These are phyloP conservation scores for Pseudogymnoascus sp. DNA, from an alignment of 2,329 filamentous ascomycete genomes.

Conservation along the genomic window DNA sequence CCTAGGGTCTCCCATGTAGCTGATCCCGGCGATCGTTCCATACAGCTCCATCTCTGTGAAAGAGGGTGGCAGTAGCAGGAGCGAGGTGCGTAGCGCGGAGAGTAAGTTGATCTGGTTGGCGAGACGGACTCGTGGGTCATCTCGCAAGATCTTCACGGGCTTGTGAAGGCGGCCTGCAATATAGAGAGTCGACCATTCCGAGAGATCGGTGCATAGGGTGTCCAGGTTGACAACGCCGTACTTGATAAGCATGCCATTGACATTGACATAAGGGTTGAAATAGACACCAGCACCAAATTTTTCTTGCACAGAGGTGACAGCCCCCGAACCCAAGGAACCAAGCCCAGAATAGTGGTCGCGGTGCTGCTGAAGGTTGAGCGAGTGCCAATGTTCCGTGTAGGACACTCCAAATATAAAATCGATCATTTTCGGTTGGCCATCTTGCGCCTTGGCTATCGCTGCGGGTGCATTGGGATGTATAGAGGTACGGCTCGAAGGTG, in stretches of 20 bases:
- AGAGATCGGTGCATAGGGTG: slow-evolving; percentile 78
- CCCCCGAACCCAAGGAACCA: slow-evolving; percentile 72
- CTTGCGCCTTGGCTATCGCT: slow-evolving; percentile 76
- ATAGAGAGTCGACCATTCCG: slow-evolving; percentile 89
- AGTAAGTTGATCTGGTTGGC: slow-evolving; percentile 95
- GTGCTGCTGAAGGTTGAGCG: slow-evolving; percentile 80
- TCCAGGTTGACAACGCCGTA: slow-evolving; percentile 95
- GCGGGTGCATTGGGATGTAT: slow-evolving; percentile 76
- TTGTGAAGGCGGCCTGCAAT: slow-evolving; percentile 95
- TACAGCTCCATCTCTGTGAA: slow-evolving; percentile 89
- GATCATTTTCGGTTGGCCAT: slow-evolving; percentile 88
- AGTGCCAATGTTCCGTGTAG: slow-evolving; percentile 94
- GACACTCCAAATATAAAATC: slow-evolving; percentile 97
- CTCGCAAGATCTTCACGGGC: slow-evolving; percentile 92
- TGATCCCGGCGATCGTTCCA: slow-evolving; percentile 82
- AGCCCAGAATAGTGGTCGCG: slow-evolving; percentile 87
- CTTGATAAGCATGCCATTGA: slow-evolving; percentile 94
- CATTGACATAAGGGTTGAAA: slow-evolving; percentile 90
- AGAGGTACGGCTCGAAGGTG: slow-evolving; percentile 46
- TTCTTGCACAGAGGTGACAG: slow-evolving; percentile 81
- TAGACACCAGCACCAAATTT: slow-evolving; percentile 88
- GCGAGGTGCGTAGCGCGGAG: slow-evolving; percentile 80
- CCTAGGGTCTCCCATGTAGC: slow-evolving; percentile 91
- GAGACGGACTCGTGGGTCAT: slow-evolving; percentile 84
- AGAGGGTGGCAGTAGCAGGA: slow-evolving; percentile 72